These are phyloP conservation scores for Aspergillus vadensis DNA, from an alignment of 2,329 filamentous ascomycete genomes.

Conservation along the genomic window DNA sequence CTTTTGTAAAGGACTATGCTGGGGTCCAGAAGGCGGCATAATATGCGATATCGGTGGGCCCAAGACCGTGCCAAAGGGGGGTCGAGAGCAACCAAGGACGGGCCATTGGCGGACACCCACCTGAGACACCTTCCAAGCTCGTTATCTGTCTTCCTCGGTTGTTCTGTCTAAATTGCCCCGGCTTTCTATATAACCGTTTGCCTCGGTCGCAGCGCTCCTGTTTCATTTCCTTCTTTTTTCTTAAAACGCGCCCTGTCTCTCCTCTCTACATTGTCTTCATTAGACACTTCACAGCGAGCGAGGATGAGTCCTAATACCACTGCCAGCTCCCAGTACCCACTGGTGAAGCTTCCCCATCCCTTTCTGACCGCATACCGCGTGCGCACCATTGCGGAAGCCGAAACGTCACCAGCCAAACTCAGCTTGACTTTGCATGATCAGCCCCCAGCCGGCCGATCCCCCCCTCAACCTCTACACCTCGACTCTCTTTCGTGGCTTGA, in stretches of 20 bases:
- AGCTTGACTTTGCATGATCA: neutral
- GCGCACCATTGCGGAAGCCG: slow-evolving; percentile 27
- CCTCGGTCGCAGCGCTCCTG: neutral
- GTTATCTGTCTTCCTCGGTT: neutral
- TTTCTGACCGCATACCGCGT: slow-evolving; percentile 50
- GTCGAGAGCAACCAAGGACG: neutral
- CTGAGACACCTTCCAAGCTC: neutral
- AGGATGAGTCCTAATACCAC: neutral
- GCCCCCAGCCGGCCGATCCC: slow-evolving; percentile 28
- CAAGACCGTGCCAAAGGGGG: neutral
- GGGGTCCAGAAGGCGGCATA: too few species aligned
- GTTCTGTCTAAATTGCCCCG: neutral
- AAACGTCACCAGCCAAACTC: slow-evolving; percentile 20
- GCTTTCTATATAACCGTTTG: neutral
- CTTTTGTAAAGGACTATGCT: neutral
- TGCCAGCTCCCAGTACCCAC: slow-evolving; percentile 31
- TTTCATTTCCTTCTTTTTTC: neutral
- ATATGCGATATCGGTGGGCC: neutral
- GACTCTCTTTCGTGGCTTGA: slow-evolving; percentile 43
- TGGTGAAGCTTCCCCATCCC: slow-evolving; percentile 51
- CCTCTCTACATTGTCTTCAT: neutral
- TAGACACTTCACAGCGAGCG: neutral
- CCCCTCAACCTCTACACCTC: slow-evolving; percentile 44
- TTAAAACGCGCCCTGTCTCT: neutral
- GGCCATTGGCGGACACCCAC: neutral